Evolutionary conservation across 2,329 filamentous ascomycete species (phyloP), one percentile per base, ranked within the genome.

Genomic region (Dactylellina haptotyla): DNA sequence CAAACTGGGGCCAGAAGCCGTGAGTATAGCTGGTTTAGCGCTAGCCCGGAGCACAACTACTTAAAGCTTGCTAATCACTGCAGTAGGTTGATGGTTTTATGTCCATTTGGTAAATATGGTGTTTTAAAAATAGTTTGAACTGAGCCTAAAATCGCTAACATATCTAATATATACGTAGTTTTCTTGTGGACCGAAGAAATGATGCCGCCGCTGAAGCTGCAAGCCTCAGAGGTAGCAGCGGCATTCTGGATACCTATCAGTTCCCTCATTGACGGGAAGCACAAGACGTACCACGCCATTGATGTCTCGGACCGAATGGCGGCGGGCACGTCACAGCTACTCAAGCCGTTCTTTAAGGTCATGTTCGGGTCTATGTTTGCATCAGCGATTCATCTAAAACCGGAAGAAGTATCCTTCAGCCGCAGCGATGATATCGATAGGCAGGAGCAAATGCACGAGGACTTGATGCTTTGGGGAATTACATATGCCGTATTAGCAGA

Each of bases 231-330:
- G 80, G 87, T 90, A 18, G 88, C 87, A 23, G 87, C 87, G 1
- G 85, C 86, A 1, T 88, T 90, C 79, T 91, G 88, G 89, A 87
- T 91, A 2, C 85, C 89, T 10, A 79, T 90, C 1, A 83, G 85
- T 57, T 85, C 85, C 16, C 83, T 91, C 5, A 82, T 89, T n/a
- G 84, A 85, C 0, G 84, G 87, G 1, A 81, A 82, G 1, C 83
- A 87, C n/a, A 84, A 87, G 20, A 89, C 87, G 0, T 83, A 86
- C 69, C 86, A 88, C 78, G 85, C 86, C 75, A 87, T 89, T 62
- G 87, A 90, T 78, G 86, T 89, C 45, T 86, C 86, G 1, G 86
- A 86, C 72, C 85, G 88, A 20, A 84, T 89, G 57, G 84, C 86
- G 1, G 85, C 85, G 63, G 84, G 84, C 65, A 84, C 85, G 45